These are phyloP conservation scores for Pascua sp. DNA, from an alignment of 1,284 basidiomycete species.

Conservation along the genomic window DNA sequence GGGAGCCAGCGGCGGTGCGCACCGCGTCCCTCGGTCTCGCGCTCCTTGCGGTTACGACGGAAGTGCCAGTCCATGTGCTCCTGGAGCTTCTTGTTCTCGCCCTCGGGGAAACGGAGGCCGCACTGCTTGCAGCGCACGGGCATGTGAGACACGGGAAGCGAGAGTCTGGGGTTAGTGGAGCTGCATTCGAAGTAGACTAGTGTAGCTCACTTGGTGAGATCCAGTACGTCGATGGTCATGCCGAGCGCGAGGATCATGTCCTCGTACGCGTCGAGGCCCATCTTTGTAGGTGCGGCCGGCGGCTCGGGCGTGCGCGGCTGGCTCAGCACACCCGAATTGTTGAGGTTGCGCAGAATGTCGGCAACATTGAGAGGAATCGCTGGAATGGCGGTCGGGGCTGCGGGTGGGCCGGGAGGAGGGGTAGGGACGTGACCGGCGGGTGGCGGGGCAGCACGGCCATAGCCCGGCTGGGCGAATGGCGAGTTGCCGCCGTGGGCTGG, in stretches of 20 bases:
- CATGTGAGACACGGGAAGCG: slow-evolving; percentile 70
- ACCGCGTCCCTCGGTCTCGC: slow-evolving; percentile 76
- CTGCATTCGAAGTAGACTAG: too few species aligned
- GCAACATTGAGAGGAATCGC: slow-evolving; percentile 36
- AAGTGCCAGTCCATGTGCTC: slow-evolving; percentile 97
- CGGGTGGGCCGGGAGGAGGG: slow-evolving; percentile 14
- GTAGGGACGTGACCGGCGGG: slow-evolving; percentile 26
- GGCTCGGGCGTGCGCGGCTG: slow-evolving; percentile 55
- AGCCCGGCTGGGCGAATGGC: slow-evolving; percentile 9
- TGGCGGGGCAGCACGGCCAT: slow-evolving; percentile 6
- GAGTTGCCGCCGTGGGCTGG: slow-evolving; percentile 7
- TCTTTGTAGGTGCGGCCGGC: slow-evolving; percentile 44
- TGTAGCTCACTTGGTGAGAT: slow-evolving; percentile 64
- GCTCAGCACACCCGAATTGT: slow-evolving; percentile 35
- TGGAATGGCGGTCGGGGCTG: slow-evolving; percentile 14
- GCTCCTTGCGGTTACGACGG: slow-evolving; percentile 83
- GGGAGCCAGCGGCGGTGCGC: slow-evolving; percentile 91
- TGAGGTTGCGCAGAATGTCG: slow-evolving; percentile 41
- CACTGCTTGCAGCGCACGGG: slow-evolving; percentile 90
- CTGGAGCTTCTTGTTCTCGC: slow-evolving; percentile 70
- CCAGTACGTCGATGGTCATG: slow-evolving; percentile 65
- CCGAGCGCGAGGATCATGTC: slow-evolving; percentile 65
- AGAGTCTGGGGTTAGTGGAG: slow-evolving; percentile 10
- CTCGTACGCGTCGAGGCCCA: slow-evolving; percentile 64
- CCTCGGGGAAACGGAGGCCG: slow-evolving; percentile 78